These are phyloP conservation scores for Oryza rufipogon DNA, from an alignment of 176 grass and related monocot genomes.

Conservation along the genomic window DNA sequence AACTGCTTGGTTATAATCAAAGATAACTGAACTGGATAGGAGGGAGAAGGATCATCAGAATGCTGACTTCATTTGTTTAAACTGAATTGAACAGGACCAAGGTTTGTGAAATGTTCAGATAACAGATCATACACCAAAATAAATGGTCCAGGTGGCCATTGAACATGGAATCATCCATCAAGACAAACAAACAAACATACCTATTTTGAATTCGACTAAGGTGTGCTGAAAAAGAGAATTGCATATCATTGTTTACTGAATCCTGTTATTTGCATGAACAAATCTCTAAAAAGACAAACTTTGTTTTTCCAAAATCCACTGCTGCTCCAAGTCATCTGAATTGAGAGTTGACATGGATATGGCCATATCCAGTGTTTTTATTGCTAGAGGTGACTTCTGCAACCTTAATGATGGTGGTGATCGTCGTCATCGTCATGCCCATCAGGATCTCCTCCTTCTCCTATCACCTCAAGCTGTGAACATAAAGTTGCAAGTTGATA, in stretches of 20 bases:
- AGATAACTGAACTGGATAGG: not conserved
- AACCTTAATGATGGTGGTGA: conserved; percentile 44
- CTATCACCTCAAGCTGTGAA: conserved; percentile 69
- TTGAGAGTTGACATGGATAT: conserved; percentile 19
- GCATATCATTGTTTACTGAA: conserved; percentile 23
- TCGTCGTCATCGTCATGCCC: conserved; percentile 60
- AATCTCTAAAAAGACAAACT: not conserved
- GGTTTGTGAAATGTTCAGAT: not conserved
- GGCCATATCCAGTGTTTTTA: not conserved
- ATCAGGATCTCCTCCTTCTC: conserved; percentile 59
- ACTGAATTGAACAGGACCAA: not conserved
- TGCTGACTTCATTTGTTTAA: not conserved
- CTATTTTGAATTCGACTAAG: not conserved
- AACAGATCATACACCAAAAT: conserved; percentile 5
- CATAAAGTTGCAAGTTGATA: conserved; percentile 15
- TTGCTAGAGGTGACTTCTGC: not conserved
- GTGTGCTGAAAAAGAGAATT: not conserved
- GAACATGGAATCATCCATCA: not conserved
- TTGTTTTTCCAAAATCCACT: not conserved
- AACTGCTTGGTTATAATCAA: conserved; percentile 6
- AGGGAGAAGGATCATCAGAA: not conserved
- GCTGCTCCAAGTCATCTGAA: conserved; percentile 5
- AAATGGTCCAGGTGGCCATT: not conserved
- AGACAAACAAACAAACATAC: not conserved
- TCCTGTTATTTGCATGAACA: conserved; percentile 26